phyloP scores from a whole-genome alignment of 495 filamentous ascomycete genomes.

The Penicillium psychrofluorescens region DNA sequence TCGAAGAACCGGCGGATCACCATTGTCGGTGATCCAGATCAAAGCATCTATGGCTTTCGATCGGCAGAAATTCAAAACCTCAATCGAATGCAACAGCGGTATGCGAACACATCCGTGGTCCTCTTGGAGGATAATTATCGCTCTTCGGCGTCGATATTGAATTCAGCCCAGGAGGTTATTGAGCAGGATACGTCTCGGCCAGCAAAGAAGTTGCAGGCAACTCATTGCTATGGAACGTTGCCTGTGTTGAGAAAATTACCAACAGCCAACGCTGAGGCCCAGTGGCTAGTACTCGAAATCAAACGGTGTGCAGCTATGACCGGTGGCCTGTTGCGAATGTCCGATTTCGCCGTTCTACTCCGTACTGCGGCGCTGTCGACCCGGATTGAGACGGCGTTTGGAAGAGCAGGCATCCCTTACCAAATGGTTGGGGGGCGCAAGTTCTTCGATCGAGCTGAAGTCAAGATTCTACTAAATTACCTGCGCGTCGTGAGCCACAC shows the following conservation, averaged over 20 bases:
- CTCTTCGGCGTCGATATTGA: constrained; percentile 84
- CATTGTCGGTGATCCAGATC: constrained; percentile 94
- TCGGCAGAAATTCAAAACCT: constrained; percentile 93
- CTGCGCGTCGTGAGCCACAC: constrained; percentile 79
- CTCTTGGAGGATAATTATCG: constrained; percentile 95
- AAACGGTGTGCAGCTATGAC: constrained; percentile 62
- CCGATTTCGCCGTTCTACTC: constrained; percentile 81
- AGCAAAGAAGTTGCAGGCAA: constrained; percentile 68
- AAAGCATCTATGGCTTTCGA: constrained; percentile 98
- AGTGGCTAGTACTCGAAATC: constrained; percentile 87
- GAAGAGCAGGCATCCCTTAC: constrained; percentile 82
- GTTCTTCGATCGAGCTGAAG: constrained; percentile 90
- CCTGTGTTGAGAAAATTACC: constrained; percentile 79
- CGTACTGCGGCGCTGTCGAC: constrained; percentile 78
- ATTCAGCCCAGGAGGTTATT: constrained; percentile 76
- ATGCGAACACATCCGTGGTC: constrained; percentile 70
- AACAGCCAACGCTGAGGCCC: constrained; percentile 65
- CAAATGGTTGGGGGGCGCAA: constrained; percentile 87
- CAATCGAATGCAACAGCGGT: constrained; percentile 65
- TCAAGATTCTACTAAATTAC: constrained; percentile 87
- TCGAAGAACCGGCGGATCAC: constrained; percentile 67
- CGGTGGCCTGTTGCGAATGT: constrained; percentile 61
- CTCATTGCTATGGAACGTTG: constrained; percentile 71
- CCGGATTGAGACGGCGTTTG: constrained; percentile 75
- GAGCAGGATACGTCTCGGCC: constrained; percentile 82